A percentile compares a stretch with the other conserved stretches of the same genome.
Evolutionary conservation across 176 grass and related monocot genomes (phyloP).

Genomic region (Poa pratensis): DNA sequence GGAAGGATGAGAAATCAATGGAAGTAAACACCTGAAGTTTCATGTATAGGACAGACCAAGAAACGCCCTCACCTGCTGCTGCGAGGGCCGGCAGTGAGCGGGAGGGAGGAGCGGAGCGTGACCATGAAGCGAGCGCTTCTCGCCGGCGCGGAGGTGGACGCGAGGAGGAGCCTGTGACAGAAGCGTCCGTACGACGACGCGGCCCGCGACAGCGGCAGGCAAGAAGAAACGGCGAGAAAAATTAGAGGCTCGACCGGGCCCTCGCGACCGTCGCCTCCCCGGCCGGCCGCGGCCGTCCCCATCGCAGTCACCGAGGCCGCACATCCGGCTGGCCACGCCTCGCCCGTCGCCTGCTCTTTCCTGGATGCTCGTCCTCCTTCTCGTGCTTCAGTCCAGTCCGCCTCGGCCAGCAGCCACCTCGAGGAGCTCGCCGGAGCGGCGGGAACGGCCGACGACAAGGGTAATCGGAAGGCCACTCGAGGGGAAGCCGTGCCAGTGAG

Average conservation of each 20-base stretch:
- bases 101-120: slow-evolving; percentile 29
- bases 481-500: too few relatives aligned
- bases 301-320: too few relatives aligned
- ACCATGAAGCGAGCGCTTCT: slow-evolving; percentile 23
- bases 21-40: background rate
- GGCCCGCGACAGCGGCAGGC: background rate
- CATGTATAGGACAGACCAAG: background rate
- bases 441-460: too few relatives aligned
- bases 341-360: too few relatives aligned
- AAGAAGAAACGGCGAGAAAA: slow-evolving; percentile 10
- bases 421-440: too few relatives aligned
- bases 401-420: too few relatives aligned
- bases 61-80: slow-evolving; percentile 19
- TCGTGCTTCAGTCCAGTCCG: too few relatives aligned
- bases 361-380: too few relatives aligned
- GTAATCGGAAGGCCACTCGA: too few relatives aligned
- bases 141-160: slow-evolving; percentile 16
- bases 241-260: background rate
- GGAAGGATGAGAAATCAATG: background rate
- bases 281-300: too few relatives aligned
- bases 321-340: too few relatives aligned
- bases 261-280: too few relatives aligned
- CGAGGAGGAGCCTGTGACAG: slow-evolving; percentile 36
- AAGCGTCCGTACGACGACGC: slow-evolving; percentile 37
- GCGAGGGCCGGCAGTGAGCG: background rate